phyloP scores from a whole-genome alignment of 495 filamentous ascomycete genomes.

The Aspergillus cavernicola region DNA sequence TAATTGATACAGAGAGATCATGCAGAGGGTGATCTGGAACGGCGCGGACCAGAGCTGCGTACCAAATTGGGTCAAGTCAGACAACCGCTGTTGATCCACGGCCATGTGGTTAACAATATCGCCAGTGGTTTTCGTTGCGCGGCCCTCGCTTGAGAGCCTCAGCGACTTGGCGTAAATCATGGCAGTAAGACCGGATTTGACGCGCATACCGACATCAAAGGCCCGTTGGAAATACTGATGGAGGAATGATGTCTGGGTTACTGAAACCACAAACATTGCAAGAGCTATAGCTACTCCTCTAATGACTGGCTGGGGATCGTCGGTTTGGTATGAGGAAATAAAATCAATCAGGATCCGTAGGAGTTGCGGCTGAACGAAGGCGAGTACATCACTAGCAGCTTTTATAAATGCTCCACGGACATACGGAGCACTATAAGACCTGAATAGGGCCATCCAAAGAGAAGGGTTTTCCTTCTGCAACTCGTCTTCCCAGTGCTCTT shows the following conservation, averaged over 20 bases:
- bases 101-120: conserved; percentile 99
- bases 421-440: conserved; percentile 81
- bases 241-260: conserved; percentile 73
- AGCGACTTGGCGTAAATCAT: conserved; percentile 91
- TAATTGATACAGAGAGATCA: conserved; percentile 91
- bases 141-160: conserved; percentile 87
- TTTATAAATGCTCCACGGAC: conserved; percentile 79
- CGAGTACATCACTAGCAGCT: conserved; percentile 72
- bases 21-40: conserved; percentile 92
- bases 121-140: conserved; percentile 86
- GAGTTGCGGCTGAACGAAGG: conserved; percentile 90
- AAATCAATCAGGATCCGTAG: conserved; percentile 81
- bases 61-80: conserved; percentile 92
- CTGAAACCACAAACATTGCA: conserved; percentile 86
- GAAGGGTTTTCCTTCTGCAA: conserved; percentile 71
- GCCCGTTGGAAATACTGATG: conserved; percentile 97
- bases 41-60: conserved; percentile 95
- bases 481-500: conserved; percentile 74
- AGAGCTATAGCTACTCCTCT: conserved; percentile 85
- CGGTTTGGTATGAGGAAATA: conserved; percentile 70
- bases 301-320: conserved; percentile 68
- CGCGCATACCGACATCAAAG: conserved; percentile 94
- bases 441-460: conserved; percentile 89
- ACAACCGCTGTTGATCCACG: conserved; percentile 90
- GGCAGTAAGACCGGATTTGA: conserved; percentile 84